A percentile compares a stretch with the other conserved stretches of the same genome.
Evolutionary conservation across 2,329 filamentous ascomycete species (phyloP).

Genomic region (Colletotrichum sp.): DNA sequence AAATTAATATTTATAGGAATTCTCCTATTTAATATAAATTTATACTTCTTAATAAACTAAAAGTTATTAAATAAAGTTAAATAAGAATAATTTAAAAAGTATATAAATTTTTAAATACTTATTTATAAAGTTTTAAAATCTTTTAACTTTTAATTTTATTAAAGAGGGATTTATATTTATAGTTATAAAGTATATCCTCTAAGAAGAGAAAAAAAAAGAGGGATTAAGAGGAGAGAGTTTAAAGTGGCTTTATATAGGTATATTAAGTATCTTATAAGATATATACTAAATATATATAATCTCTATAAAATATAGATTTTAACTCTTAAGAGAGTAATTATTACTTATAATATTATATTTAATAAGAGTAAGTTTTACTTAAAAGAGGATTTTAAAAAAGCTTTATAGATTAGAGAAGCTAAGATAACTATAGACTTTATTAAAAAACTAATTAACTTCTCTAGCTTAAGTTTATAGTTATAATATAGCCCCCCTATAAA

Average conservation of each 20-base stretch:
- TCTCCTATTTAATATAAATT: no score
- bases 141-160: background rate
- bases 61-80: background rate
- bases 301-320: no score
- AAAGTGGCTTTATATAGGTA: fast-evolving
- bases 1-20: no score
- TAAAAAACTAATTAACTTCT: background rate
- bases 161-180: no score
- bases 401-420: background rate
- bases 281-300: background rate
- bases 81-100: background rate
- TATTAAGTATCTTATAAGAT: background rate
- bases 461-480: no score
- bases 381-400: fast-evolving
- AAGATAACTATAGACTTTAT: background rate
- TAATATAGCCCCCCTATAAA: no score
- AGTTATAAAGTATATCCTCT: no score
- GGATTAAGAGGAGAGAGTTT: no score
- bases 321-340: no score
- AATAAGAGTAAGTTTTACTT: no score
- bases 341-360: no score
- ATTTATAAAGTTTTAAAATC: background rate
- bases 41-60: background rate
- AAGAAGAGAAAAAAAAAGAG: no score
- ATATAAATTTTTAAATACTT: background rate